These are phyloP conservation scores for Penicillium palitans DNA, from an alignment of 2,329 filamentous ascomycete genomes.

Conservation along the genomic window DNA sequence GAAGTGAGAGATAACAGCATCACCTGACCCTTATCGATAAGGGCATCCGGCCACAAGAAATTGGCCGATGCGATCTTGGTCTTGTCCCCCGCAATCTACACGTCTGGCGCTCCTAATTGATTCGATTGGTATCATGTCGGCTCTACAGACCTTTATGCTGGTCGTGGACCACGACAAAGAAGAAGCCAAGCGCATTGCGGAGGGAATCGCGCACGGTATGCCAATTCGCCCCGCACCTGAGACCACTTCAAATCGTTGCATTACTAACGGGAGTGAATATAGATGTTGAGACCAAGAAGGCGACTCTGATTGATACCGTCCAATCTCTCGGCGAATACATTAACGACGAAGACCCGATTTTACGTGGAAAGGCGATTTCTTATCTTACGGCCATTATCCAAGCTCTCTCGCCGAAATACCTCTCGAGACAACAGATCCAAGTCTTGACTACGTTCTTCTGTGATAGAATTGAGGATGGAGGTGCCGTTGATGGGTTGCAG, in stretches of 20 bases:
- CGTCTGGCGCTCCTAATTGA: conserved; percentile 13
- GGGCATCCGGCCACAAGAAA: conserved; percentile 25
- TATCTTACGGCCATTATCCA: conserved; percentile 48
- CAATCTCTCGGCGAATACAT: conserved; percentile 66
- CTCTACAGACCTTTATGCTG: conserved; percentile 51
- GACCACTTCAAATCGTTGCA: conserved; percentile 6
- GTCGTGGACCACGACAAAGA: conserved; percentile 49
- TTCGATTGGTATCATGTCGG: conserved; percentile 44
- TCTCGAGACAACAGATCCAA: conserved; percentile 61
- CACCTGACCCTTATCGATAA: conserved; percentile 41
- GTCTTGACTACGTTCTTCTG: conserved; percentile 66
- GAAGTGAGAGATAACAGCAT: conserved; percentile 5
- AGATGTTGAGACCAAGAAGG: conserved; percentile 61
- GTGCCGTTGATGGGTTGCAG: conserved; percentile 59
- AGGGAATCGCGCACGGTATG: conserved; percentile 47
- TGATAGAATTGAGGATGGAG: conserved; percentile 63
- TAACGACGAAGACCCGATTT: conserved; percentile 62
- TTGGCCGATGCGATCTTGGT: conserved; percentile 16
- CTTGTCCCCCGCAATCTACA: conserved; percentile 12
- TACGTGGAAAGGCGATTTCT: conserved; percentile 58
- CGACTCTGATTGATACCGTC: conserved; percentile 62
- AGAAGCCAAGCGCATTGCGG: conserved; percentile 48
- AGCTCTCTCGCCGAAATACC: conserved; percentile 54
- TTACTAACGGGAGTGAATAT: conserved; percentile 14
- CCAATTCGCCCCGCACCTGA: conserved; percentile 9